Base-by-base conservation (phyloP, 192 early-diverging fungal species). In the Backusella morwellensis region DNA sequence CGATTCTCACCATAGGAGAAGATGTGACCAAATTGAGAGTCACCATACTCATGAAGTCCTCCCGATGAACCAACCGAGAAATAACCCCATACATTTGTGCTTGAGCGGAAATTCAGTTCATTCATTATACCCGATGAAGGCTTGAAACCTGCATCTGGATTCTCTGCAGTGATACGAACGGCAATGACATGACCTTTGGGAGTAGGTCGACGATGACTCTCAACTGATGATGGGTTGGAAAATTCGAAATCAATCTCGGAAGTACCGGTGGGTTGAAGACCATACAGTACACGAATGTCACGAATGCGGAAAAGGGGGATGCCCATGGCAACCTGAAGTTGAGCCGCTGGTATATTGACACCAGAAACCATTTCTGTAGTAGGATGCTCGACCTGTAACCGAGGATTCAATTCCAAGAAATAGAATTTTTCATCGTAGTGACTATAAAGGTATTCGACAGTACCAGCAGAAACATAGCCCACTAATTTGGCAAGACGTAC, bases 111-210 rank as follows among this genome's bases (percentile, higher is more conserved):
- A 87, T 98, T 99, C 67, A 99, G 93, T 80, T 97, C 96, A 75
- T 96, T 92, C 85, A 99, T 92, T 86, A 96, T 97, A 63, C 97
- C 97, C 75, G 89, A 90, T 76, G 95, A 96, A 35, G 97, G 97
- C 86, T 99, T 99, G 90, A 99, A 99, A 6, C 97, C 97, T 40
- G 97, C 97, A 85, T 99, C 97, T 32, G 97, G 97, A 84, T 99
- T 99, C 81, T 99, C 97, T 38, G 97, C 97, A 6, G 97, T 99
- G 76, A 99, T 99, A 81, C 97, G 94, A 76, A 96, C 93, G 32
- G 97, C 97, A 85, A 98, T 98, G 77, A 99, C 97, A 80, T 99
- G 97, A 42, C 97, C 97, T 85, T 96, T 97, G 44, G 97, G 92
- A n/a, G 88, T 85, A 8, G 97, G 97, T 77, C 93, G 94, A 76